Evolutionary conservation across 371 early-diverging fungal genomes (phyloP).

Genomic region (Actinomortierella ambigua): DNA sequence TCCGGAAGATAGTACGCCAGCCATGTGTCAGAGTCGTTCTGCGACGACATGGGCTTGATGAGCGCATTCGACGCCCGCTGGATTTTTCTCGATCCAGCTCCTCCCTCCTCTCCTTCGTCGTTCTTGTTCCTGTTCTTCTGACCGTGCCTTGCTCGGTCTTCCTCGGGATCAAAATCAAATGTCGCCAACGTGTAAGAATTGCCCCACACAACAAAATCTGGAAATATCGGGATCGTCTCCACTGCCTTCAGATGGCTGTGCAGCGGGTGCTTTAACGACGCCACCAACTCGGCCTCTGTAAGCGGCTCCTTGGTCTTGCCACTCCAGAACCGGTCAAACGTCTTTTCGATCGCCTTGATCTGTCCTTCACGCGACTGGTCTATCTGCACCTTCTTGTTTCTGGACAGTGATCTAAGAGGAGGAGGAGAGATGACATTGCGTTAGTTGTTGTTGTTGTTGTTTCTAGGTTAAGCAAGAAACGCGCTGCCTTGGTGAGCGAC

Average conservation of each 20-base stretch:
- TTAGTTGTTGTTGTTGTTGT: too few relatives aligned
- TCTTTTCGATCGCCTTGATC: conserved; percentile 67
- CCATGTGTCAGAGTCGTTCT: conserved; percentile 40
- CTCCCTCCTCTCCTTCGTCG: too few relatives aligned
- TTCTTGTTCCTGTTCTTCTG: too few relatives aligned
- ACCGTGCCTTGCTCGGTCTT: conserved; percentile 47
- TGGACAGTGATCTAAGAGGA: conserved; percentile 11
- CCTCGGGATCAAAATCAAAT: conserved; percentile 77
- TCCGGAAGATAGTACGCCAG: conserved; percentile 41
- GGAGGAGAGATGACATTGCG: neutral
- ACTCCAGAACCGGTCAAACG: conserved; percentile 60
- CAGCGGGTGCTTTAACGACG: conserved; percentile 72
- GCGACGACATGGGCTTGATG: conserved; percentile 45
- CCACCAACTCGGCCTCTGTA: conserved; percentile 52
- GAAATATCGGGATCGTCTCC: conserved; percentile 77
- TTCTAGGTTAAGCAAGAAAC: too few relatives aligned
- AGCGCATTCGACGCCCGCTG: conserved; percentile 43
- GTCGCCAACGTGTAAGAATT: conserved; percentile 71
- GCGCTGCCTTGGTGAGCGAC: neutral
- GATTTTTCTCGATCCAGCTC: too few relatives aligned
- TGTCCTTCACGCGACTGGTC: conserved; percentile 68
- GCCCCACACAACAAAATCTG: conserved; percentile 72
- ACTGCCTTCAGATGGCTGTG: conserved; percentile 70
- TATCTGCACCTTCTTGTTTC: conserved; percentile 5
- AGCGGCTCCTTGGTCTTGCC: conserved; percentile 4